Evolutionary conservation across 129 eudicot genomes (phyloP), one percentile per base, ranked within the genome.

Genomic region (Scalesia atractyloides): DNA sequence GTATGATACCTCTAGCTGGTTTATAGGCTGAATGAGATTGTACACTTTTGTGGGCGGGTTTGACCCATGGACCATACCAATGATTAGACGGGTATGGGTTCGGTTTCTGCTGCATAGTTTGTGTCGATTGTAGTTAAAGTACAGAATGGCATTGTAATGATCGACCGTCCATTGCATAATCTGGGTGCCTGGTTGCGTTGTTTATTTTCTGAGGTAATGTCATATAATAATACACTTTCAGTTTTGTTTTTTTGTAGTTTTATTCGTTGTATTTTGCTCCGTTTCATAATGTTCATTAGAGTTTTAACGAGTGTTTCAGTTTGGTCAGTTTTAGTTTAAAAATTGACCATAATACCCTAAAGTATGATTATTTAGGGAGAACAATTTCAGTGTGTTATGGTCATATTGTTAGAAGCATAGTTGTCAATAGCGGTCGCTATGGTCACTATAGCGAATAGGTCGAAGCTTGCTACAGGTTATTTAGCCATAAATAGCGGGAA

Each of bases 1-100:
- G 92, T 9, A 47, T 90, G 58, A 43, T 86, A 74, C 64, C 85
- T 14, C 66, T 91, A 64, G 75, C 63, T 71, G 88, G 88, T 26
- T 39, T 84, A 44, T 44, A 67, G 7, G 9, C 12, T 30, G 8
- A 46, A 58, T 41, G 12, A 44, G 67, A 58, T 64, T 58, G 80
- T 52, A 59, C 20, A 17, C 7, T n/a, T 78, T 49, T 16, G 39
- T 33, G 53, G 60, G 46, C 15, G 13, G 52, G 53, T 57, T 78
- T 64, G 43, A 62, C 49, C 56, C 34, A 19, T 62, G 26, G 30
- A 50, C 46, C 69, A 62, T 43, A 11, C 41, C 16, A 9, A 41
- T 56, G 33, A 24, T 26, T n/a, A 52, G 34, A n/a, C 57, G 43
- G 57, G 53, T 18, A 43, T 51, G 73, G 66, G 16, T 9, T 54